Evolutionary conservation across 495 filamentous ascomycete genomes (phyloP).

Genomic region (Talaromyces trachyspermus): DNA sequence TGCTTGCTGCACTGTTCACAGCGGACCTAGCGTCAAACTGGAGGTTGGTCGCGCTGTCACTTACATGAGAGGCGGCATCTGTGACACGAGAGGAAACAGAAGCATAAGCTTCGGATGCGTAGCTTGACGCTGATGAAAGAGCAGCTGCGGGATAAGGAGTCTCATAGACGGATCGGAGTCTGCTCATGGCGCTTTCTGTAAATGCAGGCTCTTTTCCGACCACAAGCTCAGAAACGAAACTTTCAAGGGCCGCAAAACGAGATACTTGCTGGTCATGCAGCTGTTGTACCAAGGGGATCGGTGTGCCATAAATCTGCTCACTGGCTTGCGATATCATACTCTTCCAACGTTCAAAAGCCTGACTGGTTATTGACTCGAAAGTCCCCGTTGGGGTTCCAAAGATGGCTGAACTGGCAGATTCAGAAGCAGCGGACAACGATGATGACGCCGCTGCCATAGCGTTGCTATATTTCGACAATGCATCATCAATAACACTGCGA

Average conservation of each 20-base stretch:
- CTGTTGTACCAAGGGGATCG: slow-evolving; percentile 54
- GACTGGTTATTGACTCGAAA: slow-evolving; percentile 40
- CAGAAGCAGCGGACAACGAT: slow-evolving; percentile 43
- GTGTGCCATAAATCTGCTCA: slow-evolving; percentile 64
- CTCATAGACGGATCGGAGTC: slow-evolving; percentile 58
- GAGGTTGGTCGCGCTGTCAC: slow-evolving; percentile 27
- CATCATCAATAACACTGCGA: slow-evolving; percentile 36
- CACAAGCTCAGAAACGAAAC: slow-evolving; percentile 69
- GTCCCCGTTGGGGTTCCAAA: slow-evolving; percentile 40
- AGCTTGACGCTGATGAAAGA: slow-evolving; percentile 46
- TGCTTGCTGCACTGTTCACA: slow-evolving; percentile 27
- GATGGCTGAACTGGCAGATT: slow-evolving; percentile 39
- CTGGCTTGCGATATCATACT: slow-evolving; percentile 57
- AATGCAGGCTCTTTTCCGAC: slow-evolving; percentile 72
- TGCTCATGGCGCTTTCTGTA: slow-evolving; percentile 69
- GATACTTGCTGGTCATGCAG: slow-evolving; percentile 43
- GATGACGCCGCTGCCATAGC: slow-evolving; percentile 44
- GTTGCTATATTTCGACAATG: slow-evolving; percentile 39
- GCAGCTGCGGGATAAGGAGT: slow-evolving; percentile 43
- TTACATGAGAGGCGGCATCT: slow-evolving; percentile 31
- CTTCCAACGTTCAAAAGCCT: slow-evolving; percentile 59
- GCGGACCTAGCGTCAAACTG: slow-evolving; percentile 29
- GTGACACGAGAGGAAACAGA: slow-evolving; percentile 45
- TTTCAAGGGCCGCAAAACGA: slow-evolving; percentile 64
- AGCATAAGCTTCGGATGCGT: slow-evolving; percentile 48